A percentile compares a stretch with the other conserved stretches of the same genome.
phyloP scores from a whole-genome alignment of 1,284 basidiomycete species.

The Leccinum subfulvum region DNA sequence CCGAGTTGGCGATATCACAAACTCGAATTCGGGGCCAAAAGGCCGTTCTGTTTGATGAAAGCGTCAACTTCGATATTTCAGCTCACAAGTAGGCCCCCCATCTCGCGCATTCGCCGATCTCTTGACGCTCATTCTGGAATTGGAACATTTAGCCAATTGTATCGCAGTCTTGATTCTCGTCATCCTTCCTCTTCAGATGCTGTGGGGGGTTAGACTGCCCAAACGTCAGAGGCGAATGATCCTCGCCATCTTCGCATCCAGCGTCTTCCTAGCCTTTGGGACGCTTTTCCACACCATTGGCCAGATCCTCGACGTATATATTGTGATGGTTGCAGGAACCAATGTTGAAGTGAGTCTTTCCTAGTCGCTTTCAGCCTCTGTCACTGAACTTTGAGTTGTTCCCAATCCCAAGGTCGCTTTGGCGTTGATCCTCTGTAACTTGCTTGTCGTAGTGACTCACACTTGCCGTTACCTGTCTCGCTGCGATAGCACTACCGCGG shows the following conservation, averaged over 20 bases:
- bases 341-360: constrained; percentile 8
- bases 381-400: not conserved
- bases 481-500: not conserved
- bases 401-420: constrained; percentile 4
- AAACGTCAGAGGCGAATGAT: constrained; percentile 18
- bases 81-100: not conserved
- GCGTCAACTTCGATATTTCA: not conserved
- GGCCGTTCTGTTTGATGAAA: not conserved
- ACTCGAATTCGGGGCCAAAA: not conserved
- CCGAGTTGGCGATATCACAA: not conserved
- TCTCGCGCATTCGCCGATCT: not conserved
- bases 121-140: not conserved
- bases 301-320: not conserved
- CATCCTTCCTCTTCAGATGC: constrained; percentile 13
- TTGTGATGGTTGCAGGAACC: not conserved
- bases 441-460: constrained; percentile 23
- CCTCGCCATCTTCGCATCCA: constrained; percentile 13
- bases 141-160: constrained; percentile 2
- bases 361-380: not conserved
- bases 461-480: constrained; percentile 6
- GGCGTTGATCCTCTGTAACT: constrained; percentile 18
- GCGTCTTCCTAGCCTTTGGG: constrained; percentile 11
- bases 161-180: constrained; percentile 12
- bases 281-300: constrained; percentile 11
- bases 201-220: constrained; percentile 18